phyloP scores from a whole-genome alignment of 768 basidiomycete genomes.

The Amanita pallidorosea region DNA sequence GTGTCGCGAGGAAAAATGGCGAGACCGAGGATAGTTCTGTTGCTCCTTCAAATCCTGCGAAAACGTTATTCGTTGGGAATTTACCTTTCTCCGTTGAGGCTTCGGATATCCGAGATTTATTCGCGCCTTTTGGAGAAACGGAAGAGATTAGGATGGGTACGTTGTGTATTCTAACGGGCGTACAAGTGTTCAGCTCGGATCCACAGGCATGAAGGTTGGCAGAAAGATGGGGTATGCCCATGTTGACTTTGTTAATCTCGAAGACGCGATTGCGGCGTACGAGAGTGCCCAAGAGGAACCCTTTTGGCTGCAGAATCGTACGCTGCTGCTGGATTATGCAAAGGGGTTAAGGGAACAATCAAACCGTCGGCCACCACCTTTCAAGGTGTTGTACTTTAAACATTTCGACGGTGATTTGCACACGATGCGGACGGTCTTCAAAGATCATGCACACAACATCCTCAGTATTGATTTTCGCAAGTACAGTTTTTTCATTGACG shows the following conservation, averaged over 20 bases:
- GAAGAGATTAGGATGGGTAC: slow-evolving; percentile 26
- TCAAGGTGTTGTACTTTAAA: too few species aligned
- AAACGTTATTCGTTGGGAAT: slow-evolving; percentile 36
- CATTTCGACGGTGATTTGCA: too few species aligned
- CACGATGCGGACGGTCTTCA: too few species aligned
- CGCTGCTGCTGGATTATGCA: slow-evolving; percentile 33
- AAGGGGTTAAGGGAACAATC: slow-evolving; percentile 7
- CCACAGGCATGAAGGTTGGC: slow-evolving; percentile 16
- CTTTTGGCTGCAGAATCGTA: slow-evolving; percentile 36
- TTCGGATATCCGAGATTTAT: slow-evolving; percentile 27
- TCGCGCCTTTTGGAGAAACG: slow-evolving; percentile 33
- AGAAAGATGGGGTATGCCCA: slow-evolving; percentile 33
- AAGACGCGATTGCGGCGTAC: slow-evolving; percentile 25
- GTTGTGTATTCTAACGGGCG: slow-evolving; percentile 10
- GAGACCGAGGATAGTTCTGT: too few species aligned
- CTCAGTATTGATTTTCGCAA: too few species aligned
- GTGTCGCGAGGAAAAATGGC: too few species aligned
- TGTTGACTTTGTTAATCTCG: slow-evolving; percentile 26
- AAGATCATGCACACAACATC: too few species aligned
- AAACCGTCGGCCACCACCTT: neutral
- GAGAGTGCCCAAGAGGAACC: slow-evolving; percentile 30
- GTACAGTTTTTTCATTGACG: too few species aligned
- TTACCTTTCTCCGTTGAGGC: slow-evolving; percentile 35
- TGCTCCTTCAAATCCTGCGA: neutral
- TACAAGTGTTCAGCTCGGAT: too few species aligned